Evolutionary conservation across 192 early-diverging fungal species (phyloP).

Genomic region (Chytriomyces confervae): DNA sequence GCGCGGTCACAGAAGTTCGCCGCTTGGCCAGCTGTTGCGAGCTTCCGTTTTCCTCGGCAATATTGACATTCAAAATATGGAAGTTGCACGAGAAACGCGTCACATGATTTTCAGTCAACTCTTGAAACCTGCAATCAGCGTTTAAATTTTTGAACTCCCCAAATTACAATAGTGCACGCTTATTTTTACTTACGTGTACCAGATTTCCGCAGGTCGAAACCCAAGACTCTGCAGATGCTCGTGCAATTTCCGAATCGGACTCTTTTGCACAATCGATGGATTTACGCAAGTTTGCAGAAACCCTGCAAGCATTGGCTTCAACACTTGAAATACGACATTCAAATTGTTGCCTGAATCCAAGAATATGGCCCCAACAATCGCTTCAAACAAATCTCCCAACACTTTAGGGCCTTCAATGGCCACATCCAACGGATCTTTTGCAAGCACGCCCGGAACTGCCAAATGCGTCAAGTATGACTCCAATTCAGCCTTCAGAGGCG

Average conservation of each 20-base stretch:
- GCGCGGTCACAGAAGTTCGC: constrained; percentile 32
- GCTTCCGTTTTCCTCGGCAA: constrained; percentile 40
- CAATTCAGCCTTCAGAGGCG: constrained; percentile 59
- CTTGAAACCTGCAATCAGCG: constrained; percentile 19
- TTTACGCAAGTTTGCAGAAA: constrained; percentile 45
- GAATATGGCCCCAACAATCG: constrained; percentile 80
- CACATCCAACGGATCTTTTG: constrained; percentile 15
- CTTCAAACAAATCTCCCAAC: constrained; percentile 84
- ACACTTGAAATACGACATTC: constrained; percentile 45
- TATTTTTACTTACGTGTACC: constrained; percentile 41
- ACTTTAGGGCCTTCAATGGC: constrained; percentile 76
- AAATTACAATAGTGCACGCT: background rate
- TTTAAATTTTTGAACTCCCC: background rate
- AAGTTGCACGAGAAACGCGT: constrained; percentile 4
- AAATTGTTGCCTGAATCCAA: constrained; percentile 79
- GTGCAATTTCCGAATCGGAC: constrained; percentile 51
- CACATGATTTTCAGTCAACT: background rate
- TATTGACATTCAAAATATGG: constrained; percentile 33
- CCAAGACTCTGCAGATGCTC: constrained; percentile 52
- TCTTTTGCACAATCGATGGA: constrained; percentile 49
- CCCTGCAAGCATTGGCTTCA: constrained; percentile 48
- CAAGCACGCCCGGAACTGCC: constrained; percentile 38
- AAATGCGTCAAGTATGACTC: constrained; percentile 60
- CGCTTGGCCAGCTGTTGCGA: constrained; percentile 46
- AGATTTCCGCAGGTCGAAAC: constrained; percentile 49